A percentile compares a stretch with the other conserved stretches of the same genome.
phyloP scores from a whole-genome alignment of 768 basidiomycete genomes.

The Stropharia rugosoannulata region DNA sequence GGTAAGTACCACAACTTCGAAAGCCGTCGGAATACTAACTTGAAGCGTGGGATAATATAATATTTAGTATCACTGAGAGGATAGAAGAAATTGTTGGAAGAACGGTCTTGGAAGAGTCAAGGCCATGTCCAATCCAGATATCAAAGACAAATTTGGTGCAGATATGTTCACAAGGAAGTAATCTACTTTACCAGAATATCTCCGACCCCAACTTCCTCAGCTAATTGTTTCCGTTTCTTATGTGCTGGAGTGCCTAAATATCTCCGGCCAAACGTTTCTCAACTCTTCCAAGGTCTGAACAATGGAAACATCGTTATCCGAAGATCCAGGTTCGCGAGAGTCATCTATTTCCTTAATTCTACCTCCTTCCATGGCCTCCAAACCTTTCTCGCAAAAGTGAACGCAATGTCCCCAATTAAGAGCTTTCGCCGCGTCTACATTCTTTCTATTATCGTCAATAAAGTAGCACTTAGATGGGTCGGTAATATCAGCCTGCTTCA shows the following conservation, averaged over 20 bases:
- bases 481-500: conserved; percentile 55
- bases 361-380: conserved; percentile 65
- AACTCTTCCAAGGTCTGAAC: conserved; percentile 65
- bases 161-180: no score
- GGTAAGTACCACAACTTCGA: no score
- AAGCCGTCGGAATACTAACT: no score
- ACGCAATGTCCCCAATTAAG: conserved; percentile 74
- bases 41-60: no score
- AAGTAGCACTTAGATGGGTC: conserved; percentile 77
- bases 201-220: no score
- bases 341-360: conserved; percentile 46
- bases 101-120: no score
- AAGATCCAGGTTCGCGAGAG: conserved; percentile 32
- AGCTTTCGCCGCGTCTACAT: conserved; percentile 63
- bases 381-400: conserved; percentile 72
- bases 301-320: conserved; percentile 45
- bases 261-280: conserved; percentile 69
- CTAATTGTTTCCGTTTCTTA: background rate
- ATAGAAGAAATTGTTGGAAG: no score
- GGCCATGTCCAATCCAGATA: no score
- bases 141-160: no score
- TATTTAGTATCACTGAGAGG: no score
- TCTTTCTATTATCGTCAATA: conserved; percentile 72
- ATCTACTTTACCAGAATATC: no score
- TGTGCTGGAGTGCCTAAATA: conserved; percentile 47